Evolutionary conservation across 805 yeast genomes (phyloP), one percentile per base, ranked within the genome.

Genomic region (Saccharomycopsis vini): DNA sequence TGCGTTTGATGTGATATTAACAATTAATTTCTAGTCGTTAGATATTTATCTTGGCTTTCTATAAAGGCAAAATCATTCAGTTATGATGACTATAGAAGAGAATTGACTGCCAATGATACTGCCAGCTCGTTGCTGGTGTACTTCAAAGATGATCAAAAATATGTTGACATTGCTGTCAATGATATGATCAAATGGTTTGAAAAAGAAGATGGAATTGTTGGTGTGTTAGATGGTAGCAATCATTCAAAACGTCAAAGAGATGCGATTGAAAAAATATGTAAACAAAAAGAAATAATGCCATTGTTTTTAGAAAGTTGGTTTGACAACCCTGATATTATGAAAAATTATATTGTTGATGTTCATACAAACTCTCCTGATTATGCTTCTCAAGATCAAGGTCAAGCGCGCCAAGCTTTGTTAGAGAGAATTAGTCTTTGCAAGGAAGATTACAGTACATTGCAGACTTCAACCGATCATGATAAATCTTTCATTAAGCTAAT

Each of bases 241-340:
- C 80, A 88, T 30, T 88, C 96, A 3, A 66, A 71, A 47, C 75
- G 70, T 37, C 73, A 95, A 55, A 72, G 98, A 53, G 68, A 68
- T 21, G 66, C 73, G 67, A 73, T 90, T 42, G 65, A 79, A 50
- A 61, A 72, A 52, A 67, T 81, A 43, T 75, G 83, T 52, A 65
- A 81, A 30, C 72, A 73, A 49, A 72, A 82, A 56, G 71, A 71
- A 35, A 80, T 92, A 46, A 90, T 86, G 60, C 94, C 97, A 1
- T 77, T 92, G 71, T 92, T 90, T 59, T 73, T 92, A 49, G 98
- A 92, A 59, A 82, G 94, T 57, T 84, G 80, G 74, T 89, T 96
- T 61, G 81, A 87, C 57, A 92, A 88, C 62, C 71, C 81, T 50
- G 81, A 79, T 23, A 71, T 88, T 47, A 78, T 92, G 30, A 68